A percentile compares a stretch with the other conserved stretches of the same genome.
Conservation (phyloP, 177 flowering plant species). For the Tripterygium wilfordii region DNA sequence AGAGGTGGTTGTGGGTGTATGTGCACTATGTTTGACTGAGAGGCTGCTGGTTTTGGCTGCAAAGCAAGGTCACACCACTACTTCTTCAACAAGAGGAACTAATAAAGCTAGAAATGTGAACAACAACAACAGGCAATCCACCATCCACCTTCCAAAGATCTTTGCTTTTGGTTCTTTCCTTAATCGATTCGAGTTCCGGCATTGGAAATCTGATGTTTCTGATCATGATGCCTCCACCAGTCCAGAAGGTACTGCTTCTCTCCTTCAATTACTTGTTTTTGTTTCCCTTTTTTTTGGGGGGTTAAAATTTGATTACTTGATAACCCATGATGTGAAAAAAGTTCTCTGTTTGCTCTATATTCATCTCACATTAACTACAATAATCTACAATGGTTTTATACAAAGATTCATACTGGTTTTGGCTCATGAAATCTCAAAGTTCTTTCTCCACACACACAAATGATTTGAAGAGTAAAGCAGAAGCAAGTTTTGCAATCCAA, state of each 20-base stretch:
- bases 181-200: constrained; percentile 46
- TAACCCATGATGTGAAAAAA: too few relatives aligned
- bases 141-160: constrained; percentile 42
- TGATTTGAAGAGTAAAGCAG: too few relatives aligned
- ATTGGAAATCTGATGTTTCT: constrained; percentile 28
- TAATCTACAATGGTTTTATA: too few relatives aligned
- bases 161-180: constrained; percentile 61
- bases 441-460: too few relatives aligned
- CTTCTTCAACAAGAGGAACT: constrained; percentile 5
- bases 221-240: constrained; percentile 35
- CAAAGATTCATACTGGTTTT: too few relatives aligned
- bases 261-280: neutral
- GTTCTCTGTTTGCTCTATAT: too few relatives aligned
- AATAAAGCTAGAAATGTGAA: neutral
- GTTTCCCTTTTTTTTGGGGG: neutral
- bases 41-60: constrained; percentile 69
- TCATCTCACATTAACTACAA: too few relatives aligned
- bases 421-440: too few relatives aligned
- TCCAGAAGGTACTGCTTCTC: constrained; percentile 50
- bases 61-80: constrained; percentile 26
- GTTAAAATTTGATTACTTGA: neutral
- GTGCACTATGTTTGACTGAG: constrained; percentile 72
- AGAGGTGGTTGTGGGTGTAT: constrained; percentile 55
- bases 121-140: constrained; percentile 12
- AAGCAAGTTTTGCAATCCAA: too few relatives aligned